Percentiles rank a stretch among this genome's conserved stretches.
These are phyloP conservation scores for Wickerhamiella slavikovae DNA, from an alignment of 805 yeast genomes.

Conservation along the genomic window DNA sequence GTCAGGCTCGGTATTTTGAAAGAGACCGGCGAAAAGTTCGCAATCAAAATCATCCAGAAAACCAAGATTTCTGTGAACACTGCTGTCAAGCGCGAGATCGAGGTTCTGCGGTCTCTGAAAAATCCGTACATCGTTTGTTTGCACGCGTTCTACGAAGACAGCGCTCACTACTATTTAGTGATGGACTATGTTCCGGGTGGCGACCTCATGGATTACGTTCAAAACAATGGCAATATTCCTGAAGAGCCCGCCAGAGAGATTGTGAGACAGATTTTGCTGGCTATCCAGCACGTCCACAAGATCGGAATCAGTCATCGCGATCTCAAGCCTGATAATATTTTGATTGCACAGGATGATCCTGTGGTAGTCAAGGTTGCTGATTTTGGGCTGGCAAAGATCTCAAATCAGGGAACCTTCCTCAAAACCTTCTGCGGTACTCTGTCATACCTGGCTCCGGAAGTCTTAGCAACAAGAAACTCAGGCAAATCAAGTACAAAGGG, in stretches of 20 bases:
- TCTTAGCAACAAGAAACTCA: slow-evolving; percentile 23
- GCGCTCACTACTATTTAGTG: slow-evolving; percentile 59
- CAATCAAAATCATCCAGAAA: slow-evolving; percentile 76
- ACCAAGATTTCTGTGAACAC: slow-evolving; percentile 54
- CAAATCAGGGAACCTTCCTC: slow-evolving; percentile 67
- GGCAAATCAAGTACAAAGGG: slow-evolving; percentile 8
- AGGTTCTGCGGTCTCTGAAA: slow-evolving; percentile 51
- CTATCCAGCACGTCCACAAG: slow-evolving; percentile 70
- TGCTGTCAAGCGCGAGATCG: slow-evolving; percentile 58
- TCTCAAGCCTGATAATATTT: slow-evolving; percentile 84
- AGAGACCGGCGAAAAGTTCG: slow-evolving; percentile 64
- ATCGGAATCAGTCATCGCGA: slow-evolving; percentile 92
- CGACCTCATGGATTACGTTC: slow-evolving; percentile 92
- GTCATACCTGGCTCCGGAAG: slow-evolving; percentile 95
- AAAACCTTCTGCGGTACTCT: slow-evolving; percentile 95
- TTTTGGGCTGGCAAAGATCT: slow-evolving; percentile 85
- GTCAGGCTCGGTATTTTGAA: slow-evolving; percentile 83
- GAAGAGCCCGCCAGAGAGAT: slow-evolving; percentile 82
- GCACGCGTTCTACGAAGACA: slow-evolving; percentile 71
- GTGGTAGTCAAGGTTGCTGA: slow-evolving; percentile 85
- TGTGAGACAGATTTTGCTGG: slow-evolving; percentile 62
- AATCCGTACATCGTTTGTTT: slow-evolving; percentile 74
- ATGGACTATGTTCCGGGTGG: slow-evolving; percentile 97
- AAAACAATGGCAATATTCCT: slow-evolving; percentile 68
- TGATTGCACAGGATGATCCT: slow-evolving; percentile 80